A percentile compares a stretch with the other conserved stretches of the same genome.
These are phyloP conservation scores for Polysphondylium violaceum DNA, from an alignment of 78 protist species.

Conservation along the genomic window DNA sequence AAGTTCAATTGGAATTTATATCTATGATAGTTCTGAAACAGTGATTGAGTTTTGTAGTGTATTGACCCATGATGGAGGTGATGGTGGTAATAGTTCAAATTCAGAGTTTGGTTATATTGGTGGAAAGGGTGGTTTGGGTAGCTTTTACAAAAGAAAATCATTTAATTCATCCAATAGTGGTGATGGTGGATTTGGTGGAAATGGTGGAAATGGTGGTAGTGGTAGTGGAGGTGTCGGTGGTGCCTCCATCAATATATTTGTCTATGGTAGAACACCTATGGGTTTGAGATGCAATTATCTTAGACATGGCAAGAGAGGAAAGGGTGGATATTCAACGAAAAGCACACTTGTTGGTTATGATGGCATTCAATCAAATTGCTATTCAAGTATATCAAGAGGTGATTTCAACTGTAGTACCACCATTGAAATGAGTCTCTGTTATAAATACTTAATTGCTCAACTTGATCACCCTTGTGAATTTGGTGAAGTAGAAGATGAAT, in stretches of 20 bases:
- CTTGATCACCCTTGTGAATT: not conserved
- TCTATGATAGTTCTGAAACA: not conserved
- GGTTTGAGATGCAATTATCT: not conserved
- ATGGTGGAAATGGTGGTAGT: conserved; percentile 3
- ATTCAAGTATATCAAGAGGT: not conserved
- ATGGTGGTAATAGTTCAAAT: not conserved
- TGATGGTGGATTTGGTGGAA: conserved; percentile 8
- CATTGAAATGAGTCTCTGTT: not conserved
- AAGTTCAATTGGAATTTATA: conserved; percentile 25
- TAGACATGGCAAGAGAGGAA: not conserved
- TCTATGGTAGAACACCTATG: not conserved
- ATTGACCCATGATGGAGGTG: conserved; percentile 2
- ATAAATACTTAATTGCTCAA: not conserved
- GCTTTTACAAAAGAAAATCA: not conserved
- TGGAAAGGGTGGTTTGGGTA: not conserved
- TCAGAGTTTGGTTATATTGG: conserved; percentile 17
- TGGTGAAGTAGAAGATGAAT: conserved; percentile 27
- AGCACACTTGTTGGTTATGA: not conserved
- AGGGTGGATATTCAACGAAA: not conserved
- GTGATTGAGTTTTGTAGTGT: conserved; percentile 7
- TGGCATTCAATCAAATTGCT: not conserved
- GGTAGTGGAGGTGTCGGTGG: not conserved
- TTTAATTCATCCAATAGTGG: not conserved
- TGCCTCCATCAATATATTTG: not conserved
- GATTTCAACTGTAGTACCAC: not conserved